These are phyloP conservation scores for Chalciporus sp. DNA, from an alignment of 1,284 basidiomycete species.

Conservation along the genomic window DNA sequence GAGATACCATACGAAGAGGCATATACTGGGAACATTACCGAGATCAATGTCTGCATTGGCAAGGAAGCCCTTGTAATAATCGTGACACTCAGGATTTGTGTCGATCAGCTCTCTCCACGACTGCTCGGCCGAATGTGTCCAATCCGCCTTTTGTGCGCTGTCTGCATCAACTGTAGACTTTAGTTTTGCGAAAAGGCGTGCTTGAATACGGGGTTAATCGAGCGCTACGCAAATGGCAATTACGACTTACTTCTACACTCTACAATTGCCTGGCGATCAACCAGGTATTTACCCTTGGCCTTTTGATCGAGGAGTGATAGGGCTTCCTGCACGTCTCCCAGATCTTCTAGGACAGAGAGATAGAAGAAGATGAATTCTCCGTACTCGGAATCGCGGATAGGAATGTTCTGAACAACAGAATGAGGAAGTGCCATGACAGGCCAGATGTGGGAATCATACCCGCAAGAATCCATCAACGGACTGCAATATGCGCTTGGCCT, in stretches of 20 bases:
- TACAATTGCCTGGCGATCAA: constrained; percentile 72
- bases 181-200: constrained; percentile 70
- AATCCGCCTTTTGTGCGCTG: constrained; percentile 26
- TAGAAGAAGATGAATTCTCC: constrained; percentile 88
- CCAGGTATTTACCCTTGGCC: constrained; percentile 65
- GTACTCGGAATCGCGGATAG: constrained; percentile 81
- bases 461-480: constrained; percentile 67
- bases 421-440: constrained; percentile 7
- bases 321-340: constrained; percentile 67
- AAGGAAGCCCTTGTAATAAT: constrained; percentile 81
- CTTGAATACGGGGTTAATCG: constrained; percentile 41
- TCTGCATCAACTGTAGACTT: constrained; percentile 68
- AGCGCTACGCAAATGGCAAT: neutral
- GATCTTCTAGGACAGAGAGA: constrained; percentile 76
- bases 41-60: constrained; percentile 66
- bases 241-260: constrained; percentile 64
- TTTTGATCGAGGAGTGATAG: constrained; percentile 65
- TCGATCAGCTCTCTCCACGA: constrained; percentile 83
- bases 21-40: constrained; percentile 44
- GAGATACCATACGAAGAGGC: constrained; percentile 4
- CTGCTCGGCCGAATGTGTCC: constrained; percentile 35
- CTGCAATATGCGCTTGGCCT: constrained; percentile 77
- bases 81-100: constrained; percentile 83
- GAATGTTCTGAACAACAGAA: constrained; percentile 56
- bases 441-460: constrained; percentile 30